These are phyloP conservation scores for Xerophyta viscosa DNA, from an alignment of 106 monocot genomes.

Conservation along the genomic window DNA sequence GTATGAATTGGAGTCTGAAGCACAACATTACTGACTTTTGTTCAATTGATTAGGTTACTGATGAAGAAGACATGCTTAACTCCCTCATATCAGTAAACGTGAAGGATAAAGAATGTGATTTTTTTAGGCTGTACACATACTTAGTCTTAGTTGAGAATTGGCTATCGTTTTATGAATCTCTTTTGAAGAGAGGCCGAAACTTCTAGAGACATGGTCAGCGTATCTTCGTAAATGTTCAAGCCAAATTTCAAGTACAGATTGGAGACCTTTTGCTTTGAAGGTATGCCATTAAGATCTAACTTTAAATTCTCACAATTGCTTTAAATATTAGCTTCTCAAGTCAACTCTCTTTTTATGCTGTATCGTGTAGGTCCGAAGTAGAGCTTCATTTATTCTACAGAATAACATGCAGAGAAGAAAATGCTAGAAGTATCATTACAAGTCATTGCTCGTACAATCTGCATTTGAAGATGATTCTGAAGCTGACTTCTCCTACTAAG, in stretches of 20 bases:
- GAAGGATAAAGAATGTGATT: slow-evolving; percentile 71
- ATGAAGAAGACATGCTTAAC: slow-evolving; percentile 39
- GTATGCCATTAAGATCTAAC: slow-evolving; percentile 17
- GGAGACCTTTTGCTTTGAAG: slow-evolving; percentile 86
- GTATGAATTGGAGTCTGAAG: too few relatives aligned
- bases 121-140: slow-evolving; percentile 56
- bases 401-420: slow-evolving; percentile 13
- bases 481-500: too few relatives aligned
- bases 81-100: slow-evolving; percentile 36
- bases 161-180: slow-evolving; percentile 26
- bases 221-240: slow-evolving; percentile 63
- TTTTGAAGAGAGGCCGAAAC: slow-evolving; percentile 19
- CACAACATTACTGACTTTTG: too few relatives aligned
- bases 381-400: slow-evolving; percentile 59
- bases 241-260: slow-evolving; percentile 77
- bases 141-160: slow-evolving; percentile 59
- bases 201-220: slow-evolving; percentile 48
- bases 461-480: too few relatives aligned
- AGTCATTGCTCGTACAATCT: too few relatives aligned
- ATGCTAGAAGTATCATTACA: background rate
- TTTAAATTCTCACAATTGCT: too few relatives aligned
- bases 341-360: too few relatives aligned
- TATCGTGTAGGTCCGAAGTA: slow-evolving; percentile 47
- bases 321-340: too few relatives aligned
- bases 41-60: slow-evolving; percentile 25